These are phyloP conservation scores for Crotalaria pallida DNA, from an alignment of 306 rosid species.

Conservation along the genomic window DNA sequence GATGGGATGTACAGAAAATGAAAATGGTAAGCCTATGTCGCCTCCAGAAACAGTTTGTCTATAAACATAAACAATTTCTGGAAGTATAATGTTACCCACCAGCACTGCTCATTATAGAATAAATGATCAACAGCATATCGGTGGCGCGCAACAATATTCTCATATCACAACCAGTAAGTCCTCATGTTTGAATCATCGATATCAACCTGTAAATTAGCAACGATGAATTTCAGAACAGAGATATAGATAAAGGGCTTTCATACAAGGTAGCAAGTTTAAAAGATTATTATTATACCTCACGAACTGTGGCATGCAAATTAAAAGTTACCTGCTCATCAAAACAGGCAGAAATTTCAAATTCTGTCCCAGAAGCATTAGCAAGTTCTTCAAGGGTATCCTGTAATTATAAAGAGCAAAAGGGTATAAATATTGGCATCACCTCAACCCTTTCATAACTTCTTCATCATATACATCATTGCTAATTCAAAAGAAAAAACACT, in stretches of 20 bases:
- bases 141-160: not conserved
- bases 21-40: conserved; percentile 20
- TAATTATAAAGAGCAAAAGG: conserved; percentile 8
- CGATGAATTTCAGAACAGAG: conserved; percentile 10
- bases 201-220: conserved; percentile 40
- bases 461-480: not conserved
- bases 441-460: not conserved
- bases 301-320: conserved; percentile 5
- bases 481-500: conserved; percentile 34
- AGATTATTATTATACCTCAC: not conserved
- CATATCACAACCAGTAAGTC: conserved; percentile 52
- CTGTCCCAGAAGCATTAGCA: conserved; percentile 56
- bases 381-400: conserved; percentile 64
- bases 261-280: not conserved
- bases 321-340: conserved; percentile 60
- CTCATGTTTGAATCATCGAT: conserved; percentile 44
- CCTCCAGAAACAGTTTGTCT: conserved; percentile 36
- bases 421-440: not conserved
- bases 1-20: conserved; percentile 24
- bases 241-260: not conserved
- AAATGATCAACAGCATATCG: not conserved
- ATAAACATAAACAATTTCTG: conserved; percentile 41
- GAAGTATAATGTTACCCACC: conserved; percentile 35
- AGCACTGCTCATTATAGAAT: conserved; percentile 15
- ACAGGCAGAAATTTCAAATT: conserved; percentile 55